phyloP scores from a whole-genome alignment of 495 filamentous ascomycete species.

The Neurospora tetraspora region DNA sequence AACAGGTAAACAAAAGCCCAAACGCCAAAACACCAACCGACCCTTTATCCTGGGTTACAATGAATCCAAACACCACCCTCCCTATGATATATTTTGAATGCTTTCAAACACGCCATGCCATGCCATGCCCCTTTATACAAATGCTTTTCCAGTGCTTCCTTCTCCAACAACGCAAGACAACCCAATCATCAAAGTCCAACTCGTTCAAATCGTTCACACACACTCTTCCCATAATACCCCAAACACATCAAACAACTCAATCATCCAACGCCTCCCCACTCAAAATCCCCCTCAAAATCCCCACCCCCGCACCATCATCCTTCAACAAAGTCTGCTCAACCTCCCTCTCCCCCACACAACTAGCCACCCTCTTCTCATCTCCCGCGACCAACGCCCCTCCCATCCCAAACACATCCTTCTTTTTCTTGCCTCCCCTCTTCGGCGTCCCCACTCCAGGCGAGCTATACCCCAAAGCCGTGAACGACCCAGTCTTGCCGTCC shows the following conservation, averaged over 20 bases:
- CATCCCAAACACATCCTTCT: conserved; percentile 26
- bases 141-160: not conserved
- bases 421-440: conserved; percentile 21
- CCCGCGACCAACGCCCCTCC: conserved; percentile 20
- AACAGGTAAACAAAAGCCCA: not conserved
- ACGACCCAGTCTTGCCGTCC: conserved; percentile 58
- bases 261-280: conserved; percentile 41
- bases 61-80: not conserved
- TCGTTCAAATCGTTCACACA: not conserved
- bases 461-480: conserved; percentile 41
- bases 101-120: conserved; percentile 3
- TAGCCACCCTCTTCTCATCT: conserved; percentile 63
- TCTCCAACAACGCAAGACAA: not conserved
- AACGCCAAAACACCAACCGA: not conserved
- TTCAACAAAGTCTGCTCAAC: conserved; percentile 50
- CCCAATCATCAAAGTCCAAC: not conserved
- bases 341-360: conserved; percentile 70
- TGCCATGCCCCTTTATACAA: conserved; percentile 2
- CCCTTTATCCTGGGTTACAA: not conserved
- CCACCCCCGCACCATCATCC: conserved; percentile 50
- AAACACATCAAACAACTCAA: conserved; percentile 1
- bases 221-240: not conserved
- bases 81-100: not conserved
- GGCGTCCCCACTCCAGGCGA: conserved; percentile 42
- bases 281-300: conserved; percentile 44